A percentile compares a stretch with the other conserved stretches of the same genome.
phyloP scores from a whole-genome alignment of 2,329 filamentous ascomycete species.

The Xylaria sp. region DNA sequence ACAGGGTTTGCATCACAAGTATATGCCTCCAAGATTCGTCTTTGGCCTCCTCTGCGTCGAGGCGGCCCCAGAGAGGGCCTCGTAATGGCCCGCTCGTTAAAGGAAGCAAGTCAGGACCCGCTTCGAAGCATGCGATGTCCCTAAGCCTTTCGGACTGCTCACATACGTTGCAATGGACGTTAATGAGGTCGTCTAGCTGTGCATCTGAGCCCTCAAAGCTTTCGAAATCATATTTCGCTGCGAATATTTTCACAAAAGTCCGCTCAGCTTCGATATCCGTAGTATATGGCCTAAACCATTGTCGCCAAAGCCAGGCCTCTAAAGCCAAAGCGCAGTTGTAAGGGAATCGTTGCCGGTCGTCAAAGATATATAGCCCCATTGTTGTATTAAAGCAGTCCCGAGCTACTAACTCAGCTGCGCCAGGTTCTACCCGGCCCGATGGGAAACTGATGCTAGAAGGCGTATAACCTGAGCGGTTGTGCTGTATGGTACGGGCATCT shows the following conservation, averaged over 20 bases:
- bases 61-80: too few species aligned
- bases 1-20: too few species aligned
- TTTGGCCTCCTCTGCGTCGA: too few species aligned
- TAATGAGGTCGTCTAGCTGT: background rate
- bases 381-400: background rate
- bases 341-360: background rate
- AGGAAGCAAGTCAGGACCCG: too few species aligned
- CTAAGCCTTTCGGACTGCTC: constrained; percentile 11
- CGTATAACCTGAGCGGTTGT: too few species aligned
- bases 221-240: background rate
- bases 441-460: too few species aligned
- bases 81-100: too few species aligned
- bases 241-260: background rate
- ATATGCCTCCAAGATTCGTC: too few species aligned
- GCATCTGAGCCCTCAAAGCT: background rate
- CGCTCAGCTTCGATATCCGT: background rate
- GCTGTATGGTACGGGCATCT: too few species aligned
- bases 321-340: background rate
- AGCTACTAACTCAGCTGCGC: too few species aligned
- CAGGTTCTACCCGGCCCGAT: too few species aligned
- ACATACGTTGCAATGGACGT: constrained; percentile 11
- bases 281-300: background rate
- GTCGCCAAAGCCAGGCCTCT: constrained; percentile 1
- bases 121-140: constrained; percentile 2
- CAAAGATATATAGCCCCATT: background rate